phyloP scores from a whole-genome alignment of 2,329 filamentous ascomycete genomes.

The Ambrosiella xylebori region DNA sequence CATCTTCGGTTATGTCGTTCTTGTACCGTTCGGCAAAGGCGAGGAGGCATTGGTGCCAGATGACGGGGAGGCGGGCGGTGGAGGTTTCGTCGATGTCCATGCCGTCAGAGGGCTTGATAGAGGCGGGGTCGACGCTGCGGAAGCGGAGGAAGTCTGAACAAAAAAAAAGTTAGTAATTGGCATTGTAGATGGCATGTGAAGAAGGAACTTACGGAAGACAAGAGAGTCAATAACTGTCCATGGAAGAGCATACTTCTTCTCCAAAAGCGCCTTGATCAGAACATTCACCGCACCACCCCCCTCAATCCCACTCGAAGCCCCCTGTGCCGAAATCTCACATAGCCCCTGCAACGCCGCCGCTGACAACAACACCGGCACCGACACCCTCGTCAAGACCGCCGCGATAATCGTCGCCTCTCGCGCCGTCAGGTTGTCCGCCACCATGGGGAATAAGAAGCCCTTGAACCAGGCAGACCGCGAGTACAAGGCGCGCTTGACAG shows the following conservation, averaged over 20 bases:
- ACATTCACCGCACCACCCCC: conserved; percentile 85
- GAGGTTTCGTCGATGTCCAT: conserved; percentile 37
- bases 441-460: conserved; percentile 80
- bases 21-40: conserved; percentile 89
- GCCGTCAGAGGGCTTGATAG: conserved; percentile 30
- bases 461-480: conserved; percentile 96
- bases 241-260: conserved; percentile 93
- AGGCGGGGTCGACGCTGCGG: conserved; percentile 47
- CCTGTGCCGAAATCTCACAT: conserved; percentile 85
- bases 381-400: conserved; percentile 67
- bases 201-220: conserved; percentile 42
- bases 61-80: conserved; percentile 58
- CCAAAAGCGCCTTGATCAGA: conserved; percentile 80
- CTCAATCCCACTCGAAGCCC: conserved; percentile 67
- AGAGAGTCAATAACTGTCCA: conserved; percentile 88
- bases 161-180: neutral
- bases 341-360: conserved; percentile 80
- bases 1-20: conserved; percentile 91
- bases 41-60: conserved; percentile 90
- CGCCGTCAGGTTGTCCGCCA: conserved; percentile 71
- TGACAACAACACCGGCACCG: conserved; percentile 80
- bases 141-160: conserved; percentile 81
- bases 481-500: conserved; percentile 81
- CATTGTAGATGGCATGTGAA: neutral
- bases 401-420: conserved; percentile 85